A percentile compares a stretch with the other conserved stretches of the same genome.
Evolutionary conservation across 768 basidiomycete genomes (phyloP).

Genomic region (Exidia glandulosa): DNA sequence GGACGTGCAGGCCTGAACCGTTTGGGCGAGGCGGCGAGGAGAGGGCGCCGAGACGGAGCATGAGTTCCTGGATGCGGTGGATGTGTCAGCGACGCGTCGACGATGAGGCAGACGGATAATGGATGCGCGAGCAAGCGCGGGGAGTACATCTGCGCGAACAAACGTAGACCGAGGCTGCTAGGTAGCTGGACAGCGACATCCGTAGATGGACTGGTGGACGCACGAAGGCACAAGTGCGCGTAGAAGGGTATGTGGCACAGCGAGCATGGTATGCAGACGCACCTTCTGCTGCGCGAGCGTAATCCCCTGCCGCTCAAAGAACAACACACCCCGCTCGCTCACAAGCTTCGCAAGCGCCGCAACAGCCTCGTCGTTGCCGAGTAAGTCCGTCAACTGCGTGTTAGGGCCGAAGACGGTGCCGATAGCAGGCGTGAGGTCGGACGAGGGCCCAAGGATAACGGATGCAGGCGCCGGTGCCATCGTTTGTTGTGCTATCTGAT

Average conservation of each 20-base stretch:
- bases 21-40: slow-evolving; percentile 22
- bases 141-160: too few species aligned
- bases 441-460: background rate
- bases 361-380: slow-evolving; percentile 41
- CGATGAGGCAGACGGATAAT: too few species aligned
- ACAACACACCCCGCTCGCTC: slow-evolving; percentile 45
- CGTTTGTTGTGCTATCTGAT: too few species aligned
- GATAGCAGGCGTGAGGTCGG: slow-evolving; percentile 37
- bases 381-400: slow-evolving; percentile 35
- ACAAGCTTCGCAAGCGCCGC: slow-evolving; percentile 41
- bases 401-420: slow-evolving; percentile 41
- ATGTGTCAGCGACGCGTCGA: too few species aligned
- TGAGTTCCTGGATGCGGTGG: too few species aligned
- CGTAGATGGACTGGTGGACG: too few species aligned
- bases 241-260: too few species aligned
- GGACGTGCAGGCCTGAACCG: slow-evolving; percentile 39
- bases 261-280: too few species aligned
- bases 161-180: too few species aligned
- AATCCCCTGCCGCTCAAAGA: slow-evolving; percentile 48
- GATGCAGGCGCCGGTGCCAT: background rate
- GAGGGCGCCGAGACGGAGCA: slow-evolving; percentile 34
- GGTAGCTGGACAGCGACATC: too few species aligned
- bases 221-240: too few species aligned
- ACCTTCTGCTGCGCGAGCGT: slow-evolving; percentile 38
- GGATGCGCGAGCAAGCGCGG: too few species aligned